Base-by-base conservation (phyloP, 129 eudicot species). In the Ambrosia artemisiifolia region DNA sequence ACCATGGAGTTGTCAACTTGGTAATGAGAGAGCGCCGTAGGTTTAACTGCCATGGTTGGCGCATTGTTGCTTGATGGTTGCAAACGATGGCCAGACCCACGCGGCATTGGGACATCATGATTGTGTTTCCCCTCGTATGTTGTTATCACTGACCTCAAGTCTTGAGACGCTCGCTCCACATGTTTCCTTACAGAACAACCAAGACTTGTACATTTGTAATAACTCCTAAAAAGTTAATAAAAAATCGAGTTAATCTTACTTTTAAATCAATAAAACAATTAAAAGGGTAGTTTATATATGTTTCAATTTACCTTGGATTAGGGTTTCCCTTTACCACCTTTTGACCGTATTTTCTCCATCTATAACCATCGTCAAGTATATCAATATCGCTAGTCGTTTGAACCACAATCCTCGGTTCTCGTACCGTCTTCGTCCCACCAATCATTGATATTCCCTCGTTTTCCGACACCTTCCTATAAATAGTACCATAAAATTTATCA, bases 301-400 rank as follows among this genome's bases (percentile, higher is more conserved):
- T 10, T 47, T 49, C n/a, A 6, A 13, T 50, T 76, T 80, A 93
- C 98, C 98, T 93, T n/a, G 98, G 98, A 85, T 93, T 93, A 8
- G 96, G 95, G 85, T 93, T 93, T 62, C 96, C 95, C 77, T 89
- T 92, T n/a, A 92, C 98, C 47, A 89, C 98, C 32, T 93, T 93
- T 75, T 93, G 98, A 14, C 98, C 96, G 62, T 93, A 93, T 73
- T 93, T 93, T 62, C 96, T 89, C 98, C 98, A 92, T 71, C 95
- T 81, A 72, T 89, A 92, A 2, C 98, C 96, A 72, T 92, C 98
- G 43, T 87, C 98, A 40, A 93, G 96, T 46, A 93, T 89, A 84
- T 93, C 98, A 32, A 89, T 85, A 72, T 93, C 96, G 59, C 98
- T 93, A 5, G 80, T 82, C n/a, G 96, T 93, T 75, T 93, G 98